phyloP scores from a whole-genome alignment of 208 protist species.

The Leishmania mexicana region DNA sequence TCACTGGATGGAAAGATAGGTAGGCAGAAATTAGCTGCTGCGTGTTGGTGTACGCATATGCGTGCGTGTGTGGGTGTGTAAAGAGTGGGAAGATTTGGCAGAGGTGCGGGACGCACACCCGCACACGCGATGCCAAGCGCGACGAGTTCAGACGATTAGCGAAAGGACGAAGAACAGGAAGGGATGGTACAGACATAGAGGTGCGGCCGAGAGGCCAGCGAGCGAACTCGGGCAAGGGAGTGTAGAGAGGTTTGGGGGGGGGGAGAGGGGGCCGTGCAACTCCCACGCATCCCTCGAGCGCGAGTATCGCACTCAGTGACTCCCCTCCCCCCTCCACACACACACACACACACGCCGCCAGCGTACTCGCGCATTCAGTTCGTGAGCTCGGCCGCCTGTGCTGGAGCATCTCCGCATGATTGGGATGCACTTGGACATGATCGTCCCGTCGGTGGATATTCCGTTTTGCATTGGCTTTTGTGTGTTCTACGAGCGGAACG shows the following conservation, averaged over 20 bases:
- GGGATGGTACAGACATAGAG: not conserved
- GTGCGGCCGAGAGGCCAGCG: not conserved
- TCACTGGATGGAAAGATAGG: not conserved
- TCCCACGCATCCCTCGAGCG: not conserved
- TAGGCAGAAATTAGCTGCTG: not conserved
- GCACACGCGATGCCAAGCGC: not conserved
- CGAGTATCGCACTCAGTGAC: not conserved
- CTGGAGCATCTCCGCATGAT: not conserved
- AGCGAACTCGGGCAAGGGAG: not conserved
- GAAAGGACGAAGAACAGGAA: not conserved
- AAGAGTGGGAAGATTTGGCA: not conserved
- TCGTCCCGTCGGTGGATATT: not conserved
- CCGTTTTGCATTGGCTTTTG: not conserved
- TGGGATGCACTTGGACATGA: not conserved
- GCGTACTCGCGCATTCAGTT: not conserved
- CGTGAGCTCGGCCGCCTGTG: not conserved
- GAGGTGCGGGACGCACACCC: not conserved
- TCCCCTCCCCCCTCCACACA: not conserved
- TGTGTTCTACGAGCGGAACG: not conserved
- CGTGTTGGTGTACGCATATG: not conserved
- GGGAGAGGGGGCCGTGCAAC: not conserved
- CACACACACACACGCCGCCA: not conserved
- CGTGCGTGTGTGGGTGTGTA: not conserved
- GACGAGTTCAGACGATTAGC: no score
- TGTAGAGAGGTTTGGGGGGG: not conserved